Evolutionary conservation across 805 yeast genomes (phyloP).

Genomic region (Kuraishia hungarica): DNA sequence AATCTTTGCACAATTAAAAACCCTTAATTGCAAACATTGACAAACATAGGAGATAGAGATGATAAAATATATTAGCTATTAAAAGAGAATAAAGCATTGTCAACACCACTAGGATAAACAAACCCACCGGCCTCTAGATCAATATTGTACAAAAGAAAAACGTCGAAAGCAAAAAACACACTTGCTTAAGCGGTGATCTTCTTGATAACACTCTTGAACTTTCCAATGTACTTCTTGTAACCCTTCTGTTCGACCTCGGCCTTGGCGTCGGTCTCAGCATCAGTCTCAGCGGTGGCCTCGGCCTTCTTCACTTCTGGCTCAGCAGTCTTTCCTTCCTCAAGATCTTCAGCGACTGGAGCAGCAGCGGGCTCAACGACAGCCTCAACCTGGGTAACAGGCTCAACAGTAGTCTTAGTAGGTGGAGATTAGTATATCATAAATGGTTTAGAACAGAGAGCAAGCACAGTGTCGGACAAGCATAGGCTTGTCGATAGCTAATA

Average conservation of each 20-base stretch:
- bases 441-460: too few relatives aligned
- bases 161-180: background rate
- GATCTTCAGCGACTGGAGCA: slow-evolving; percentile 10
- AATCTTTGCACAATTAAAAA: too few relatives aligned
- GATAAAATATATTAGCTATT: background rate
- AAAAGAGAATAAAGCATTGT: background rate
- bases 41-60: too few relatives aligned
- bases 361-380: slow-evolving; percentile 1
- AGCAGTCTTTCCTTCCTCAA: slow-evolving; percentile 7
- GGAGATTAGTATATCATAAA: too few relatives aligned
- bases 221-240: slow-evolving; percentile 19
- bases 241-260: slow-evolving; percentile 3
- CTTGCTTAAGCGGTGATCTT: slow-evolving; percentile 2
- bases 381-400: background rate
- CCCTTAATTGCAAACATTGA: too few relatives aligned
- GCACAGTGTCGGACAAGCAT: too few relatives aligned
- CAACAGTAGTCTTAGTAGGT: background rate
- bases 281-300: slow-evolving; percentile 2
- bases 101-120: background rate
- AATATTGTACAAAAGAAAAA: slow-evolving; percentile 2
- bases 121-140: background rate
- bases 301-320: slow-evolving; percentile 2
- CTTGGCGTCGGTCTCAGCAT: slow-evolving; percentile 4
- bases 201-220: slow-evolving; percentile 17
- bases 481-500: too few relatives aligned